Percentiles rank a stretch among this genome's conserved stretches.
Conservation (phyloP, 2,329 filamentous ascomycete genomes). For the Epichloe coenophiala region DNA sequence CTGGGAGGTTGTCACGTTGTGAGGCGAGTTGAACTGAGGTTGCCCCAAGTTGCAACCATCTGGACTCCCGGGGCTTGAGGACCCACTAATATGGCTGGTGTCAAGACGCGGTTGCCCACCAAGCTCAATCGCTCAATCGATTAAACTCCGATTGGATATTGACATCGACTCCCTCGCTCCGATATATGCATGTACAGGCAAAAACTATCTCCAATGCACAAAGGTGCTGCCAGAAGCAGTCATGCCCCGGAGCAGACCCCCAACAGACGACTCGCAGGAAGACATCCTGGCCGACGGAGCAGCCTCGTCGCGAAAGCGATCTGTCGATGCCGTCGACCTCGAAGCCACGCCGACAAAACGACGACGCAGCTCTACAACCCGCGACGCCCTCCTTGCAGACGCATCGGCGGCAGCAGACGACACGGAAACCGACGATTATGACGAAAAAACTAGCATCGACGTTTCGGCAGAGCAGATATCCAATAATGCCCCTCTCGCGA, state of each 20-base stretch:
- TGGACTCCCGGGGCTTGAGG: no score
- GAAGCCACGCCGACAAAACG: conserved; percentile 21
- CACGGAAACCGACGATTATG: conserved; percentile 2
- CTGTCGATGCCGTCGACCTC: conserved; percentile 14
- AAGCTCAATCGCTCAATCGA: not conserved
- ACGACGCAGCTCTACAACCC: conserved; percentile 11
- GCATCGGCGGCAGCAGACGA: conserved; percentile 2
- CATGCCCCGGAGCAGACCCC: conserved; percentile 5
- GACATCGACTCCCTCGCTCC: not conserved
- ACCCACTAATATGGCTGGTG: no score
- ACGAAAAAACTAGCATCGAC: not conserved
- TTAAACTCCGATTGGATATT: not conserved
- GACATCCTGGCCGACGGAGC: not conserved
- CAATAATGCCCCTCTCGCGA: conserved; percentile 4
- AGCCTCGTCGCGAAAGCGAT: conserved; percentile 9
- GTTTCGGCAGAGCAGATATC: not conserved
- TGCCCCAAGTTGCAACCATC: no score
- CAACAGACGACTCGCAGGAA: not conserved
- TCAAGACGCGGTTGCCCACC: no score
- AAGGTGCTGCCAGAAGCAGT: not conserved
- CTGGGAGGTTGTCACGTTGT: not conserved
- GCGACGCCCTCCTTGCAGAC: conserved; percentile 1
- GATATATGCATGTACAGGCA: not conserved
- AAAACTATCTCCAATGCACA: not conserved
- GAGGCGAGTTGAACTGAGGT: no score